Percentiles rank a stretch among this genome's conserved stretches.
These are phyloP conservation scores for Penicillium herquei DNA, from an alignment of 495 filamentous ascomycete genomes.

Conservation along the genomic window DNA sequence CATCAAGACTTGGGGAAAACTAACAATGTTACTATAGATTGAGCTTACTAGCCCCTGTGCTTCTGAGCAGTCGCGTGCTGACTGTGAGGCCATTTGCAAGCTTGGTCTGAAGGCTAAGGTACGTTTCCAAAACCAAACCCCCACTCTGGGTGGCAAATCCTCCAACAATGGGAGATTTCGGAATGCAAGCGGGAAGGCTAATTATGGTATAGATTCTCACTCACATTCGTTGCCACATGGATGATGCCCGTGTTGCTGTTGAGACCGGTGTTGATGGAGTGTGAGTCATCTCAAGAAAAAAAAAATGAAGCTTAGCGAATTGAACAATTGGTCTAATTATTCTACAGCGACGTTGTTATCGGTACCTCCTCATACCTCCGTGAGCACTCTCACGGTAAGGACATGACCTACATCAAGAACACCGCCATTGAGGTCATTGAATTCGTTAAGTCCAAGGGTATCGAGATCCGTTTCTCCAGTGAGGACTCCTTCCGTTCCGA, in stretches of 20 bases:
- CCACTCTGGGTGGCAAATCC: not conserved
- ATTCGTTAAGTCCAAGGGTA: conserved; percentile 85
- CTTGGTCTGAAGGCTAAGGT: conserved; percentile 80
- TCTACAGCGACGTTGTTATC: conserved; percentile 79
- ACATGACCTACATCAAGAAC: conserved; percentile 89
- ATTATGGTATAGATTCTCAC: conserved; percentile 57
- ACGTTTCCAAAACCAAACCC: conserved; percentile 12
- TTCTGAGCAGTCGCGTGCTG: conserved; percentile 75
- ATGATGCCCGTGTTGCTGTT: conserved; percentile 84
- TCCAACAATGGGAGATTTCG: not conserved
- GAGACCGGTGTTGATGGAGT: conserved; percentile 78
- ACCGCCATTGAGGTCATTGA: conserved; percentile 91
- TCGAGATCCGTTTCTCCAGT: conserved; percentile 76
- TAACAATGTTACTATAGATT: conserved; percentile 48
- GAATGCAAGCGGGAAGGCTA: conserved; percentile 10
- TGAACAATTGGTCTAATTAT: conserved; percentile 16
- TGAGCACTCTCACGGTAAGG: conserved; percentile 92
- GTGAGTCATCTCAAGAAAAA: conserved; percentile 32
- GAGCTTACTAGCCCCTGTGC: conserved; percentile 80
- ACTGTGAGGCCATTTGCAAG: conserved; percentile 90
- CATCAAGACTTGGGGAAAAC: not conserved
- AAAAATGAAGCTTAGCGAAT: not conserved
- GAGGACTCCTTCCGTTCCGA: conserved; percentile 85
- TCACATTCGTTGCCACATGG: conserved; percentile 93
- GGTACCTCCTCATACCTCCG: conserved; percentile 88